Base-by-base conservation (phyloP, 2,329 filamentous ascomycete genomes). In the Ophiostoma novo-ulmi region DNA sequence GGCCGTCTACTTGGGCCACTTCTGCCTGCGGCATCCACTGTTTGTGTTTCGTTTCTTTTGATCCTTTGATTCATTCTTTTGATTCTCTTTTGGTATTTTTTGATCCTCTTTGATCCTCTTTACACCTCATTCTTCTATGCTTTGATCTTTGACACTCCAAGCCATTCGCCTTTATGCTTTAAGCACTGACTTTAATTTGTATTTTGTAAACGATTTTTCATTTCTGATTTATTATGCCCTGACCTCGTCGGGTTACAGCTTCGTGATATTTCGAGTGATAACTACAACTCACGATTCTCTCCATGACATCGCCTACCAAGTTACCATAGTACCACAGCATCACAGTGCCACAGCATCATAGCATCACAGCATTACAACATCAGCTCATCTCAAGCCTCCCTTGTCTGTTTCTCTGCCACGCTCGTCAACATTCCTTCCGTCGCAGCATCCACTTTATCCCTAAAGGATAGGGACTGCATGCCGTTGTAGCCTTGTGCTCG, bases 391-490 rank as follows among this genome's bases (percentile, higher is more conserved):
- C n/a, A n/a, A 20, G 17, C 38, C 52, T 58, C 52, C 22, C 22
- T 64, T 22, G 17, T 20, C 61, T 64, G 61, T 64, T 64, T 64
- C 61, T 35, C 35, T 64, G 61, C 35, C 52, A 58, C 52, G 52
- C 52, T 22, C n/a, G 52, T 58, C 52, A 58, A 31, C 52, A 58
- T 58, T 58, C 63, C 36, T 66, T 66, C 36, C 14, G 63, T 22
- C 36, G 36, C 20, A n/a, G 31, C 63, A 39, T 39, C 20, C 35
- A 66, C 58, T 64, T 64, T 58, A 26, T 58, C 52, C 52, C 52
- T 58, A 58, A 58, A 58, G 26, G 26, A 58, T 26, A 58, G 52
- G 52, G 22, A 58, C 52, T 58, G 22, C 52, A 58, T 58, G 52
- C 52, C 52, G 52, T 31, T 26, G 52, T 10, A 22, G 17, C 22